Evolutionary conservation across 2,329 filamentous ascomycete genomes (phyloP).

Genomic region (Pleoardoris graminearum): DNA sequence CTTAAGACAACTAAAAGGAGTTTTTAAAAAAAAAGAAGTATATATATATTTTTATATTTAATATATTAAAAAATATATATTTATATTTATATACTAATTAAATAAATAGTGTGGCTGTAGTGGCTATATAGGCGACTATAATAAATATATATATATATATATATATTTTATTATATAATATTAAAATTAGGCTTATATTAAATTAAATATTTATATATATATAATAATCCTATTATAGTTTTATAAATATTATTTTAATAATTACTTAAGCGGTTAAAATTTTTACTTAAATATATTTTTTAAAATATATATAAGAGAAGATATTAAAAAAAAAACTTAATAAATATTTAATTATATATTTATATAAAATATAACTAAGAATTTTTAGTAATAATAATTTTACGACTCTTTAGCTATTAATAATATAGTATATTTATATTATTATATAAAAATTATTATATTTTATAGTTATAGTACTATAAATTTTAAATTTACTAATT

Average conservation of each 20-base stretch:
- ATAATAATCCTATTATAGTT: constrained; percentile 42
- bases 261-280: constrained; percentile 8
- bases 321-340: constrained; percentile 27
- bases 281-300: constrained; percentile 9
- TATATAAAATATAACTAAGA: constrained; percentile 23
- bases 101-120: too few relatives aligned
- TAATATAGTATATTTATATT: constrained; percentile 21
- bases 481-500: background rate
- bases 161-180: too few relatives aligned
- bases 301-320: constrained; percentile 23
- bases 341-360: constrained; percentile 22
- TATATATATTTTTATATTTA: too few relatives aligned
- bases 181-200: constrained; percentile 45
- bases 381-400: constrained; percentile 26
- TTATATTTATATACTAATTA: too few relatives aligned
- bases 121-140: too few relatives aligned
- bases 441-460: constrained; percentile 14
- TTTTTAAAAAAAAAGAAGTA: too few relatives aligned
- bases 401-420: constrained; percentile 22
- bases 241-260: constrained; percentile 13
- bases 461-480: constrained; percentile 7
- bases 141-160: too few relatives aligned
- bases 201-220: constrained; percentile 50
- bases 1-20: too few relatives aligned
- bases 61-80: too few relatives aligned